Base-by-base conservation (phyloP, 1,284 basidiomycete species). In the Pascua sp. region DNA sequence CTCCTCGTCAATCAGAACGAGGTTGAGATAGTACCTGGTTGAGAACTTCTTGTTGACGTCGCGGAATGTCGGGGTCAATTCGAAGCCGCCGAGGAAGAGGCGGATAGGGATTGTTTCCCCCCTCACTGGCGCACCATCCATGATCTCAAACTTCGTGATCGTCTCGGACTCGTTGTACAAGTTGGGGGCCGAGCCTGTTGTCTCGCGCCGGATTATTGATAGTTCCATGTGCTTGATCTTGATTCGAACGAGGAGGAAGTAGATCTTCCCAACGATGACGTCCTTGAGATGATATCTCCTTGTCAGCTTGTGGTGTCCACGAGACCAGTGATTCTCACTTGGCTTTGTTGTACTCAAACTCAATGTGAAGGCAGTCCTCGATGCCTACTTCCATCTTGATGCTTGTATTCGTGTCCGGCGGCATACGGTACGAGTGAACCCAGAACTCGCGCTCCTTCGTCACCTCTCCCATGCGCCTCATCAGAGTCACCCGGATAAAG, bases 311-410 rank as follows among this genome's bases (percentile, higher is more conserved):
- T 9, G 18, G 16, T 37, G 40, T 2, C 10, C 13, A 38, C 1
- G 16, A 18, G 13, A 8, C 40, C 13, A n/a, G 8, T 10, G 8
- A 2, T 8, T 80, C 87, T 62, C 63, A 90, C 92, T 98, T 98
- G 58, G 93, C 96, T 77, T 98, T 98, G 82, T 98, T 98, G 80
- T 98, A 98, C 79, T 98, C 95, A 69, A 98, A 98, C 77, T 98
- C 95, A 70, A 98, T 98, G 75, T 98, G 95, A 66, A 98, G 78
- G 77, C 95, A 98, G 73, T 98, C 95, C 74, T 98, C 95, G 62
- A 98, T 98, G 15, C 95, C 95, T 41, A 98, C 96, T 77, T 98
- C 95, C 96, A 98, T 98, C 83, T 96, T 98, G 80, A 98, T 97
- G 39, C 91, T 89, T 73, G 94, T 95, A 78, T 96, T 98, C 67